Evolutionary conservation across 2,329 filamentous ascomycete genomes (phyloP).

Genomic region (Aspergillus sojae): DNA sequence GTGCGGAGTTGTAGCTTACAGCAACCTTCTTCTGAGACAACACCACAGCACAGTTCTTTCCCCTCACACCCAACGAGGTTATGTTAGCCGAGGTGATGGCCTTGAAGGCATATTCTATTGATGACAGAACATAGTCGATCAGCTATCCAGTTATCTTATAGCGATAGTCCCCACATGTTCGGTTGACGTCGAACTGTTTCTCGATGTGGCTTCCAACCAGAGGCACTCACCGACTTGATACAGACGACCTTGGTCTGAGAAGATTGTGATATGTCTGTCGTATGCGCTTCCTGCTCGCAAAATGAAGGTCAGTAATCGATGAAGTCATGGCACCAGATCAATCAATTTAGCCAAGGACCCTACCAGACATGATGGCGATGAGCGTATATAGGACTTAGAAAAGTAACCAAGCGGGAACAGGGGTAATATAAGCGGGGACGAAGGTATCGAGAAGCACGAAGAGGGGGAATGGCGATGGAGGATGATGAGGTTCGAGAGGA

Average conservation of each 20-base stretch:
- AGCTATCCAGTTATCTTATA: slow-evolving; percentile 27
- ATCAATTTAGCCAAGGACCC: slow-evolving; percentile 19
- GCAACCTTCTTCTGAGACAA: slow-evolving; percentile 99
- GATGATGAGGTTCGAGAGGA: slow-evolving; percentile 27
- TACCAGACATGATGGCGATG: slow-evolving; percentile 48
- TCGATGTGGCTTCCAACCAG: not conserved
- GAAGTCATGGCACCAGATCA: slow-evolving; percentile 30
- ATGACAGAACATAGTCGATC: slow-evolving; percentile 28
- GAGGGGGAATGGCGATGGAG: slow-evolving; percentile 24
- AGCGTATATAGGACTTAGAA: slow-evolving; percentile 16
- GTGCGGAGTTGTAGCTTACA: slow-evolving; percentile 59
- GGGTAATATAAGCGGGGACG: slow-evolving; percentile 8
- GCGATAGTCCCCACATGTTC: slow-evolving; percentile 1
- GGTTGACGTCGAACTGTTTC: slow-evolving; percentile 1
- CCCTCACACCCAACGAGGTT: slow-evolving; percentile 92
- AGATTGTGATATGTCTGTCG: slow-evolving; percentile 99
- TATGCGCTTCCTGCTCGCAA: slow-evolving; percentile 72
- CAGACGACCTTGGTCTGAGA: slow-evolving; percentile 95
- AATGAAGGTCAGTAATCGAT: slow-evolving; percentile 31
- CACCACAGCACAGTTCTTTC: slow-evolving; percentile 96
- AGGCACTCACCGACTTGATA: slow-evolving; percentile 87
- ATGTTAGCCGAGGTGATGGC: slow-evolving; percentile 99
- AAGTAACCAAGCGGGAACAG: slow-evolving; percentile 12
- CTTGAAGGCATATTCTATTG: slow-evolving; percentile 98
- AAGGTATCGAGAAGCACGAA: slow-evolving; percentile 13